phyloP scores from a whole-genome alignment of 495 filamentous ascomycete genomes.

The Chaetomium fimeti region DNA sequence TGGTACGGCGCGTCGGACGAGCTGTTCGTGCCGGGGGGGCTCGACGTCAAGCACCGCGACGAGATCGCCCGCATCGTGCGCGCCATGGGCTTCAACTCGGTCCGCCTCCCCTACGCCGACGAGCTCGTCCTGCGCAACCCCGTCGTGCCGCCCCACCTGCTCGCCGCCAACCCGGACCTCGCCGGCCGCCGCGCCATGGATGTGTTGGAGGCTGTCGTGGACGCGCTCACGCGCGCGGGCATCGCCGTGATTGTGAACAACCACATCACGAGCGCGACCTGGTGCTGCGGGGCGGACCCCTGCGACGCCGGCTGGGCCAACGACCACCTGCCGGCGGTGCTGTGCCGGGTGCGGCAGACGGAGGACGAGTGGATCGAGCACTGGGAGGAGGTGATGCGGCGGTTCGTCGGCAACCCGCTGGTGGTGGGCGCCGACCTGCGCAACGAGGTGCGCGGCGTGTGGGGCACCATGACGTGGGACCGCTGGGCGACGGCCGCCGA shows the following conservation, averaged over 20 bases:
- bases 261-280: conserved; percentile 60
- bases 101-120: conserved; percentile 60
- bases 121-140: conserved; percentile 59
- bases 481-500: conserved; percentile 59
- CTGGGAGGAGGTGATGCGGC: conserved; percentile 59
- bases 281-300: conserved; percentile 61
- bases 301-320: conserved; percentile 61
- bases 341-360: conserved; percentile 55
- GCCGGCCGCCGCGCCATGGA: conserved; percentile 52
- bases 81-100: conserved; percentile 60
- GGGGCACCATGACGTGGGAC: conserved; percentile 62
- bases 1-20: conserved; percentile 64
- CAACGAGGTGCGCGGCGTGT: conserved; percentile 61
- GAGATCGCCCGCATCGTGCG: conserved; percentile 55
- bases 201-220: conserved; percentile 52
- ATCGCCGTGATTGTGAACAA: conserved; percentile 61
- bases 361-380: conserved; percentile 59
- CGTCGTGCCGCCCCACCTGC: conserved; percentile 44
- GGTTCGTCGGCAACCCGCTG: conserved; percentile 49
- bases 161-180: conserved; percentile 56
- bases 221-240: conserved; percentile 55
- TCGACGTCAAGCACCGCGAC: conserved; percentile 56
- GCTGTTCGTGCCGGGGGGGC: conserved; percentile 57
- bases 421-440: conserved; percentile 60
- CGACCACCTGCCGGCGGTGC: conserved; percentile 48